A percentile compares a stretch with the other conserved stretches of the same genome.
These are phyloP conservation scores for Lipomyces spencermartinsiae DNA, from an alignment of 805 yeast genomes.

Conservation along the genomic window DNA sequence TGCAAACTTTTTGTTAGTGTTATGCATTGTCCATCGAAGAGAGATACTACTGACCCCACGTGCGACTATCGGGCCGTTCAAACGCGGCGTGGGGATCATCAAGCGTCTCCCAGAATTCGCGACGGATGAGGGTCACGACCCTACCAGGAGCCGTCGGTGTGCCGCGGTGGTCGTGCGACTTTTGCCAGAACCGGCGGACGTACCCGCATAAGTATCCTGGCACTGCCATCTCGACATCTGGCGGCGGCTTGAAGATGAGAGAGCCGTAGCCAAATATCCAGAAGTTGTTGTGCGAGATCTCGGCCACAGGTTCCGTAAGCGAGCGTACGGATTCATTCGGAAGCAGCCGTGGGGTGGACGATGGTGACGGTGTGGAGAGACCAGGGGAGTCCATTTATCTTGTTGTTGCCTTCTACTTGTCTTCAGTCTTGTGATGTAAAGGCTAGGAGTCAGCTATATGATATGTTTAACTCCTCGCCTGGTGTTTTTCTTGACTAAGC, in stretches of 20 bases:
- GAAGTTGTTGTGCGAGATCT: conserved; percentile 31
- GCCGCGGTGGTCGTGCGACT: conserved; percentile 85
- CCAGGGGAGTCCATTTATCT: conserved; percentile 55
- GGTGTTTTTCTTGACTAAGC: conserved; percentile 56
- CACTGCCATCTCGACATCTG: conserved; percentile 62
- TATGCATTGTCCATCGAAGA: neutral
- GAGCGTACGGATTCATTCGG: conserved; percentile 38
- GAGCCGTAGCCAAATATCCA: conserved; percentile 95
- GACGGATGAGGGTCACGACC: conserved; percentile 79
- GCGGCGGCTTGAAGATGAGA: conserved; percentile 88
- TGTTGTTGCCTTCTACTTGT: conserved; percentile 73
- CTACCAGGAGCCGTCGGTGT: conserved; percentile 87
- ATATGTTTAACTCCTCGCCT: too few relatives aligned
- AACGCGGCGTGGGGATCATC: conserved; percentile 49
- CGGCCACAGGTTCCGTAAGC: conserved; percentile 25
- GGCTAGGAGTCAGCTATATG: neutral
- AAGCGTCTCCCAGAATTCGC: conserved; percentile 56
- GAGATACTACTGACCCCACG: conserved; percentile 19
- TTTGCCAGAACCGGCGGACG: conserved; percentile 87
- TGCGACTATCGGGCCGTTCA: conserved; percentile 43
- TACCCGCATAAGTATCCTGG: conserved; percentile 80
- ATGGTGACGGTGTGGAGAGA: conserved; percentile 51
- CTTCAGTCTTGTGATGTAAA: conserved; percentile 62
- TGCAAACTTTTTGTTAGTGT: conserved; percentile 34
- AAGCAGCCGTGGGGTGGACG: conserved; percentile 59